A percentile compares a stretch with the other conserved stretches of the same genome.
phyloP scores from a whole-genome alignment of 257 asterid genomes.

The Echium plantagineum region DNA sequence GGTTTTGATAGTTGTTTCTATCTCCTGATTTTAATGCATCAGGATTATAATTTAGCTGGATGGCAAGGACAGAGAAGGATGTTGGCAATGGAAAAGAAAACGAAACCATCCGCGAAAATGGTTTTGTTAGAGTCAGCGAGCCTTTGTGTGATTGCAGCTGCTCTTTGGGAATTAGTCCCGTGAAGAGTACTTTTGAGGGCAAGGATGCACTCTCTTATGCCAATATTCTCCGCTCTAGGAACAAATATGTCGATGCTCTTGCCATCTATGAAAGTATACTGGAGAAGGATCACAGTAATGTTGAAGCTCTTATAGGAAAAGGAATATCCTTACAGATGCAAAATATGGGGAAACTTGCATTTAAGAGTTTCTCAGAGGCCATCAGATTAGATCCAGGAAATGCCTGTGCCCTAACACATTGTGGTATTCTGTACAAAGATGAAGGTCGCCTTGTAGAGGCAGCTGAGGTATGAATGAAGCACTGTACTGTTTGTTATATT shows the following conservation, averaged over 20 bases:
- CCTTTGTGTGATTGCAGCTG: conserved; percentile 34
- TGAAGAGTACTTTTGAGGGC: conserved; percentile 45
- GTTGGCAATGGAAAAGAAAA: conserved; percentile 35
- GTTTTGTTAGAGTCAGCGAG: conserved; percentile 29
- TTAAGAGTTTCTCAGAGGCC: conserved; percentile 84
- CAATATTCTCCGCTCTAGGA: conserved; percentile 82
- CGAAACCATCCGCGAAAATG: conserved; percentile 28
- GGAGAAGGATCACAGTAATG: conserved; percentile 58
- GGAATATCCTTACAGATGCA: conserved; percentile 96
- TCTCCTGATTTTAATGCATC: conserved; percentile 4
- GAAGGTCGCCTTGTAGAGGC: conserved; percentile 93
- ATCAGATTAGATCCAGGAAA: conserved; percentile 70
- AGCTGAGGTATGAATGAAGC: conserved; percentile 67
- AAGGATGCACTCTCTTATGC: conserved; percentile 77
- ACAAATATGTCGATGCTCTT: conserved; percentile 80
- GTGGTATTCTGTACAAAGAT: conserved; percentile 84
- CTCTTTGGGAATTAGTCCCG: conserved; percentile 25
- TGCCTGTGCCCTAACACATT: conserved; percentile 88
- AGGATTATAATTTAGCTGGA: conserved; percentile 26
- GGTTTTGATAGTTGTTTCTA: neutral
- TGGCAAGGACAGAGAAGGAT: conserved; percentile 52
- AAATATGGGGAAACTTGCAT: conserved; percentile 68
- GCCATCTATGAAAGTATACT: conserved; percentile 59
- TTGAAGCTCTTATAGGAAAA: conserved; percentile 89
- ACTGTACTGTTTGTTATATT: neutral